Evolutionary conservation across 148 eudicot species (phyloP).

Genomic region (Camellia granthamiana): DNA sequence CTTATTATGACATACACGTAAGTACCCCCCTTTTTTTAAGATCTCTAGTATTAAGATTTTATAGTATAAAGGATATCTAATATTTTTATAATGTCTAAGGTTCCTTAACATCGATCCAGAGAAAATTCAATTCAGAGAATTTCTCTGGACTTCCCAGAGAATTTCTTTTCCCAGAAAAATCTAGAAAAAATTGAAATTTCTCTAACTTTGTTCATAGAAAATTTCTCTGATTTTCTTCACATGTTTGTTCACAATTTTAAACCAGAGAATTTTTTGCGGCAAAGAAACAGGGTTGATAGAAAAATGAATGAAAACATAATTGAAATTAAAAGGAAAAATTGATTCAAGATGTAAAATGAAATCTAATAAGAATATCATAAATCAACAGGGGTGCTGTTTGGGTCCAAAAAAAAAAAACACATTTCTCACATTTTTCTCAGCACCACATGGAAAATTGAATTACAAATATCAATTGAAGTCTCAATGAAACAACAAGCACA

Average conservation of each 20-base stretch:
- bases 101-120: too few relatives aligned
- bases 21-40: not conserved
- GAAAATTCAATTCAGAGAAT: too few relatives aligned
- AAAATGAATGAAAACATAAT: not conserved
- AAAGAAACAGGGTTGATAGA: not conserved
- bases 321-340: not conserved
- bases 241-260: not conserved
- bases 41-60: not conserved
- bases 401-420: not conserved
- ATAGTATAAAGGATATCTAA: too few relatives aligned
- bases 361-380: not conserved
- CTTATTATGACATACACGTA: not conserved
- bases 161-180: too few relatives aligned
- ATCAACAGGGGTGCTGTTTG: not conserved
- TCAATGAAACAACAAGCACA: not conserved
- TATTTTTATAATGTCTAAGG: too few relatives aligned
- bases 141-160: too few relatives aligned
- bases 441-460: not conserved
- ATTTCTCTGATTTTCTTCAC: not conserved
- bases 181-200: too few relatives aligned
- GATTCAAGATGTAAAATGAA: not conserved
- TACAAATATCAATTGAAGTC: not conserved
- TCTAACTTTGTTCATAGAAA: not conserved
- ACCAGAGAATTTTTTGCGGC: not conserved
- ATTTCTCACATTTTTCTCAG: not conserved